Conservation (phyloP, 2,329 filamentous ascomycete species). For the Taxawa tesnikishii region DNA sequence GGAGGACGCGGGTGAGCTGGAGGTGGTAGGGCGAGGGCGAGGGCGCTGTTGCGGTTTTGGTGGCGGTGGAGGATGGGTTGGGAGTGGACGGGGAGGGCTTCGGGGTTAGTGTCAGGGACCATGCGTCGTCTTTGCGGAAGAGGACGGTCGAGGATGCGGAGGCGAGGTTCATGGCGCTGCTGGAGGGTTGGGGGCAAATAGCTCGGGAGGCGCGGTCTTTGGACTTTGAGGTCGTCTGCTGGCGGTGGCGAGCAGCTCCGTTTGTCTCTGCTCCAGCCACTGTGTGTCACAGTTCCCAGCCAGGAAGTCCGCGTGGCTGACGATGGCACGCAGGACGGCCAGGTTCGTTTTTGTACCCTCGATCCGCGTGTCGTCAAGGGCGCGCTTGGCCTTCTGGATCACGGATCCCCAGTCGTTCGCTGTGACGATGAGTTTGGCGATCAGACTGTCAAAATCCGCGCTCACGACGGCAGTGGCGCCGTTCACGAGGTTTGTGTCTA, state of each 20-base stretch:
- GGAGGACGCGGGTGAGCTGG: conserved; percentile 39
- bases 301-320: conserved; percentile 38
- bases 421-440: conserved; percentile 48
- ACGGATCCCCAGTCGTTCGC: conserved; percentile 39
- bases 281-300: conserved; percentile 38
- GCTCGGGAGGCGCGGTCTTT: not conserved
- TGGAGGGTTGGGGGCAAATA: conserved; percentile 2
- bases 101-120: conserved; percentile 38
- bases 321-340: conserved; percentile 40
- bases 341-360: conserved; percentile 47
- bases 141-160: conserved; percentile 19
- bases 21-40: no score
- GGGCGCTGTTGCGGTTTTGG: conserved; percentile 15
- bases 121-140: conserved; percentile 48
- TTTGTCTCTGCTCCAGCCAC: conserved; percentile 43
- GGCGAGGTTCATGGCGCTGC: conserved; percentile 1
- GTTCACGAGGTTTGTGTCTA: conserved; percentile 43
- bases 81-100: conserved; percentile 5
- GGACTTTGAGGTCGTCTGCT: not conserved
- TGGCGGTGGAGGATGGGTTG: conserved; percentile 3
- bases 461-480: conserved; percentile 30
- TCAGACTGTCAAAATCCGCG: conserved; percentile 45
- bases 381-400: conserved; percentile 41
- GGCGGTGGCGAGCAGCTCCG: conserved; percentile 20
- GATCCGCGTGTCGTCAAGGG: conserved; percentile 44